A percentile compares a stretch with the other conserved stretches of the same genome.
These are phyloP conservation scores for Botrytis deweyae DNA, from an alignment of 2,329 filamentous ascomycete genomes.

Conservation along the genomic window DNA sequence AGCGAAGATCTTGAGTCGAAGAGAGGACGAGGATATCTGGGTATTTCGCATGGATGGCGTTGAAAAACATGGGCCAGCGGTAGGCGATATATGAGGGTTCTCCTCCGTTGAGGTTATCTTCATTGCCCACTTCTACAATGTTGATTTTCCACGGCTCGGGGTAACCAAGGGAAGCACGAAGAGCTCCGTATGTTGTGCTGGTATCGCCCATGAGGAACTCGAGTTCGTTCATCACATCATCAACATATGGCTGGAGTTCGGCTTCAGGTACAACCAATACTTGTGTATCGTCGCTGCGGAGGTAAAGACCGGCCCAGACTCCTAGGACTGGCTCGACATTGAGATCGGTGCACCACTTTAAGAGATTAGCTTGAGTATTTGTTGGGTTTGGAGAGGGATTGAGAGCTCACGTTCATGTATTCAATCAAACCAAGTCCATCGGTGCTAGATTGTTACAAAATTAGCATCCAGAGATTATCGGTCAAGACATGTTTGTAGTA, in stretches of 20 bases:
- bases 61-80: constrained; percentile 49
- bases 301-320: constrained; percentile 49
- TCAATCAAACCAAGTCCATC: constrained; percentile 53
- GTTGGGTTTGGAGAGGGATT: background rate
- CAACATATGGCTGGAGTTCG: constrained; percentile 47
- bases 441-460: constrained; percentile 35
- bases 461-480: constrained; percentile 27
- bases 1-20: constrained; percentile 30
- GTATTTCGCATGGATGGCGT: constrained; percentile 44
- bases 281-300: constrained; percentile 28
- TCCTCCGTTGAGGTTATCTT: constrained; percentile 49
- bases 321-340: constrained; percentile 47
- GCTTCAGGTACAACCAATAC: constrained; percentile 41
- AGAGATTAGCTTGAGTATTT: background rate
- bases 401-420: constrained; percentile 43
- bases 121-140: constrained; percentile 52
- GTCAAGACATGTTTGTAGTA: background rate
- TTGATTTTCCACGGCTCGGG: constrained; percentile 50
- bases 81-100: constrained; percentile 40
- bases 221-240: constrained; percentile 51
- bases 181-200: constrained; percentile 47
- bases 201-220: constrained; percentile 51
- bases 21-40: constrained; percentile 49
- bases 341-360: constrained; percentile 48
- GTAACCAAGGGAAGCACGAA: constrained; percentile 51